phyloP scores from a whole-genome alignment of 2,329 filamentous ascomycete species.

The Monilinia polystroma region DNA sequence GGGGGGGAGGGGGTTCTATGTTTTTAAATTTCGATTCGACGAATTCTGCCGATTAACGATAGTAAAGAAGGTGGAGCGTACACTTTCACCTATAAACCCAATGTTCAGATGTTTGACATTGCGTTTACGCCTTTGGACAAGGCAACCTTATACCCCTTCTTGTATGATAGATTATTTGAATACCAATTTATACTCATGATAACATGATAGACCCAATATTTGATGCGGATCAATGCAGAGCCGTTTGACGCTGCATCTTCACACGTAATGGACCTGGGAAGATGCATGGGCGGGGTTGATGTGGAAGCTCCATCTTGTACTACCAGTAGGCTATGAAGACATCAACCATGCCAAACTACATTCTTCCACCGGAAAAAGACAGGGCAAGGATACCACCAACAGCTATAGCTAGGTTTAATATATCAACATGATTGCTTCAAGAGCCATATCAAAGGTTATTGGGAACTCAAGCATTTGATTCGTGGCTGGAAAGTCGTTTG shows the following conservation, averaged over 20 bases:
- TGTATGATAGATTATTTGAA: neutral
- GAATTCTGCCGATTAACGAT: neutral
- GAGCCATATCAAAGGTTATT: neutral
- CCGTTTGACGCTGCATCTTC: too few species aligned
- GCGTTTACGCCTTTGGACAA: neutral
- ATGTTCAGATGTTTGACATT: neutral
- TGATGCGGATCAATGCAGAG: neutral
- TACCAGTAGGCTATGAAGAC: neutral
- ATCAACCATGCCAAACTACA: neutral
- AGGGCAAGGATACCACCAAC: neutral
- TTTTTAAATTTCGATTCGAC: conserved; percentile 1
- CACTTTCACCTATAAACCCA: neutral
- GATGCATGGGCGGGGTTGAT: neutral
- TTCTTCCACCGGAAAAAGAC: neutral
- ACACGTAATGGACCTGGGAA: neutral
- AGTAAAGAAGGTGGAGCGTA: neutral
- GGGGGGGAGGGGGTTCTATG: neutral
- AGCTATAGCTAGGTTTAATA: neutral
- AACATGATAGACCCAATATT: neutral
- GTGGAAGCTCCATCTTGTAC: neutral
- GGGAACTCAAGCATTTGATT: neutral
- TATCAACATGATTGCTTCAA: neutral
- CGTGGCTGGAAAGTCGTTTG: neutral
- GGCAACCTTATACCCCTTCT: neutral
- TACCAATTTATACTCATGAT: neutral